Evolutionary conservation across 768 basidiomycete species (phyloP).

Genomic region (Gloeopeniophorella convolvens): DNA sequence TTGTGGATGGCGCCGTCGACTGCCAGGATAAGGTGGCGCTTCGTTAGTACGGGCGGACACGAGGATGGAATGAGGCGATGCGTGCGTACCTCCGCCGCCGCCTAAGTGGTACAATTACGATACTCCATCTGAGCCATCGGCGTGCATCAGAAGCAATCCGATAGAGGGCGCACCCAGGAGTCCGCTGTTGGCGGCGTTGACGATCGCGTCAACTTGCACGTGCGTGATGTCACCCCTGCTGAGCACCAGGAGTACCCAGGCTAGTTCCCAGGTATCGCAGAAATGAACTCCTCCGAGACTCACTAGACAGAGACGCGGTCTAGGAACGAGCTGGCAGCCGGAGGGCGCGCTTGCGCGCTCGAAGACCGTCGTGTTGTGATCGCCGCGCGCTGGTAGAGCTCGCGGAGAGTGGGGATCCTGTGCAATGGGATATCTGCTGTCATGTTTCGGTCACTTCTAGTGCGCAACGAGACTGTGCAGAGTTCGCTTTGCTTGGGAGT

Average conservation of each 20-base stretch:
- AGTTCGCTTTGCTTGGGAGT: too few relatives aligned
- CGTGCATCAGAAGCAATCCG: background rate
- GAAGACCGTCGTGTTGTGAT: slow-evolving; percentile 30
- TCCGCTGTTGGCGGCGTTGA: slow-evolving; percentile 75
- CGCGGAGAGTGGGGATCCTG: slow-evolving; percentile 50
- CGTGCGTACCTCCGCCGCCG: slow-evolving; percentile 65
- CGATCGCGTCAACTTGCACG: slow-evolving; percentile 64
- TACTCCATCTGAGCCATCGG: background rate
- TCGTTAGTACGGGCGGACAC: background rate
- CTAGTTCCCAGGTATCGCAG: too few relatives aligned
- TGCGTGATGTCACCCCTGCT: slow-evolving; percentile 79
- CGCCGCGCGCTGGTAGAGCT: slow-evolving; percentile 41
- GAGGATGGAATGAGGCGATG: background rate
- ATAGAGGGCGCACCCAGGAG: slow-evolving; percentile 47
- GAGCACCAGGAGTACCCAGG: too few relatives aligned
- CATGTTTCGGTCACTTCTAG: background rate
- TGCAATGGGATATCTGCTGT: slow-evolving; percentile 27
- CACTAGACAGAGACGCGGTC: slow-evolving; percentile 65
- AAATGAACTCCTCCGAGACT: too few relatives aligned
- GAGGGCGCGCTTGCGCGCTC: slow-evolving; percentile 31
- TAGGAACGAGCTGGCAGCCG: slow-evolving; percentile 35
- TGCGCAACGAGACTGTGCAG: background rate
- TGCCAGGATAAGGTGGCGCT: slow-evolving; percentile 24
- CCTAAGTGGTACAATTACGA: slow-evolving; percentile 34
- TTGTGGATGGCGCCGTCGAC: slow-evolving; percentile 81